Percentiles rank a stretch among this genome's conserved stretches.
phyloP scores from a whole-genome alignment of 108 stramenopile species.

The Nitzschia palea region DNA sequence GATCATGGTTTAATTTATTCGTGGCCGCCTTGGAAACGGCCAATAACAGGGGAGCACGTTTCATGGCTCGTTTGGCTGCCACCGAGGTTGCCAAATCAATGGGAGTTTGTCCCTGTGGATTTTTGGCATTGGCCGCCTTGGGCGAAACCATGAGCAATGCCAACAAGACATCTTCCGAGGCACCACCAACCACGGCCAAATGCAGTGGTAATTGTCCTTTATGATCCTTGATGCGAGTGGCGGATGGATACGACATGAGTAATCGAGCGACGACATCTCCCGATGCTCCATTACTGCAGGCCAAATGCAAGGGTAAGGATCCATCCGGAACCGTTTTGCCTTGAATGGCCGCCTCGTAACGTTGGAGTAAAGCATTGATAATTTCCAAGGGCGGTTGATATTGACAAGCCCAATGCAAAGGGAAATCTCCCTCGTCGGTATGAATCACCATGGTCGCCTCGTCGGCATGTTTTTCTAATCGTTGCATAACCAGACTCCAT shows the following conservation, averaged over 20 bases:
- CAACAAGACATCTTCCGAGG: conserved; percentile 5
- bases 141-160: conserved; percentile 10
- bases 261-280: conserved; percentile 6
- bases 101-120: conserved; percentile 10
- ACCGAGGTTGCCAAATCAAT: conserved; percentile 4
- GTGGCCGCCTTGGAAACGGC: conserved; percentile 6
- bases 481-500: conserved; percentile 12
- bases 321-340: conserved; percentile 9
- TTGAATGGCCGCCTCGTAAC: neutral
- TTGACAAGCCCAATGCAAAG: conserved; percentile 23
- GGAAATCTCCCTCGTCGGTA: neutral
- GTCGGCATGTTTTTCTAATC: neutral
- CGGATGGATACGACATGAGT: conserved; percentile 10
- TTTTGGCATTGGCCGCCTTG: conserved; percentile 4
- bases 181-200: conserved; percentile 14
- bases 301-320: conserved; percentile 24
- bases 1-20: conserved; percentile 10
- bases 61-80: neutral
- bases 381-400: conserved; percentile 17
- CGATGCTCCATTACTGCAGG: neutral
- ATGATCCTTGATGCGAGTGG: conserved; percentile 12
- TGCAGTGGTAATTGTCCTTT: conserved; percentile 18
- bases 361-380: conserved; percentile 8
- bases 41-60: conserved; percentile 11
- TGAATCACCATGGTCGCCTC: neutral